Evolutionary conservation across 169 alveolate species (phyloP).

Genomic region (Cryptosporidium bovis): DNA sequence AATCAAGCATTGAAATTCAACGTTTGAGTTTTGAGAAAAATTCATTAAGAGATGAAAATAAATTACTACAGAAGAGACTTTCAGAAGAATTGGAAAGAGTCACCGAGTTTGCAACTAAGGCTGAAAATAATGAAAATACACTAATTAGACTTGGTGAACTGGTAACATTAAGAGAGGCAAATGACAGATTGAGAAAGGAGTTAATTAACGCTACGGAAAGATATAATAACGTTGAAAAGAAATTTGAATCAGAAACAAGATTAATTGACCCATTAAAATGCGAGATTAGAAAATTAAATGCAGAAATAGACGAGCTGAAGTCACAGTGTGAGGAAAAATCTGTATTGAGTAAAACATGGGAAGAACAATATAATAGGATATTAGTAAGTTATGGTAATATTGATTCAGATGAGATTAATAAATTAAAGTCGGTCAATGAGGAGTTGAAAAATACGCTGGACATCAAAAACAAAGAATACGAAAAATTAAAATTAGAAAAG

Average conservation of each 20-base stretch:
- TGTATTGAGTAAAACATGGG: constrained; percentile 50
- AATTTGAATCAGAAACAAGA: constrained; percentile 38
- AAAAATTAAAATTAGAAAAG: constrained; percentile 22
- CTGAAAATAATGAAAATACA: constrained; percentile 59
- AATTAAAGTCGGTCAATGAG: constrained; percentile 12
- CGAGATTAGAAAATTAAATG: constrained; percentile 48
- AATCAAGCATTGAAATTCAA: constrained; percentile 57
- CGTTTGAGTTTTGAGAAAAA: constrained; percentile 52
- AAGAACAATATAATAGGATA: constrained; percentile 52
- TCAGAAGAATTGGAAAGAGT: constrained; percentile 39
- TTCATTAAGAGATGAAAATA: constrained; percentile 56
- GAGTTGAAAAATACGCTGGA: background rate
- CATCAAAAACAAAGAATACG: constrained; percentile 16
- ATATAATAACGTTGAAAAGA: constrained; percentile 29
- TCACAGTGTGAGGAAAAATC: constrained; percentile 58
- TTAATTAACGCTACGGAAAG: constrained; percentile 57
- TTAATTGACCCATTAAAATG: constrained; percentile 37
- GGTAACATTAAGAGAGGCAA: constrained; percentile 68
- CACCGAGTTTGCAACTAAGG: constrained; percentile 66
- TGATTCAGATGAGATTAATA: constrained; percentile 27
- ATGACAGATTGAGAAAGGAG: constrained; percentile 60
- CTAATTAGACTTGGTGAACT: constrained; percentile 61
- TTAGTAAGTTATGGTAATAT: constrained; percentile 41
- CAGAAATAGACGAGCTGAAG: constrained; percentile 25
- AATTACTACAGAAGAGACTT: constrained; percentile 37